Evolutionary conservation across 306 rosid species (phyloP).

Genomic region (Dalbergia cochinchinensis): DNA sequence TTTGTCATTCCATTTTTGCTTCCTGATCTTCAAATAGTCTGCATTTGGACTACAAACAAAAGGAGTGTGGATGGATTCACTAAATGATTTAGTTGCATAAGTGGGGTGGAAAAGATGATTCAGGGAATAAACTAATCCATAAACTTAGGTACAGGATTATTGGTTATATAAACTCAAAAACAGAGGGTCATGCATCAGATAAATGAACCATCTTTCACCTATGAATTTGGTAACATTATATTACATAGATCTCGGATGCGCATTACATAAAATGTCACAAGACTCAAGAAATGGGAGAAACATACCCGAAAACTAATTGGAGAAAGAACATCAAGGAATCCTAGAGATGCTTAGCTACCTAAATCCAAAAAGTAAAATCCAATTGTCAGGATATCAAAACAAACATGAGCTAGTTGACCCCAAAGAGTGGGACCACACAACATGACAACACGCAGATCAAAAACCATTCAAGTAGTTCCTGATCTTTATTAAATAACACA

Average conservation of each 20-base stretch:
- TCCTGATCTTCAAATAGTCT: constrained; percentile 78
- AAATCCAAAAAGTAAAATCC: constrained; percentile 52
- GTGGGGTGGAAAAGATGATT: constrained; percentile 4
- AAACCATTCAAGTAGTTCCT: background rate
- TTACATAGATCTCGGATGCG: background rate
- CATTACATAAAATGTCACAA: constrained; percentile 25
- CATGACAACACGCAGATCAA: background rate
- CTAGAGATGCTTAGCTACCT: constrained; percentile 58
- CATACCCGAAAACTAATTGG: constrained; percentile 55
- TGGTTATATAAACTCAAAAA: background rate
- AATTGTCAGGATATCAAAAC: constrained; percentile 48
- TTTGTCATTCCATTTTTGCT: constrained; percentile 60
- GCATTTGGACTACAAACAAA: constrained; percentile 72
- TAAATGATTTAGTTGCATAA: constrained; percentile 42
- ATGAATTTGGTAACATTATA: background rate
- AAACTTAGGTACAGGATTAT: constrained; percentile 33
- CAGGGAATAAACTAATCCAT: constrained; percentile 36
- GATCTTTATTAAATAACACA: background rate
- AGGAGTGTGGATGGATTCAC: constrained; percentile 52
- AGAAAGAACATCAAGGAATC: constrained; percentile 55
- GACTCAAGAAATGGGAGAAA: constrained; percentile 47
- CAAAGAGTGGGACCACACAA: background rate
- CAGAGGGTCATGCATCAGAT: constrained; percentile 22
- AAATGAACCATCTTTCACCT: constrained; percentile 1
- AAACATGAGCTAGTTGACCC: constrained; percentile 30